Percentiles rank a stretch among this genome's conserved stretches.
Evolutionary conservation across 2,329 filamentous ascomycete species (phyloP).

Genomic region (Fusarium brevicatenulatum): DNA sequence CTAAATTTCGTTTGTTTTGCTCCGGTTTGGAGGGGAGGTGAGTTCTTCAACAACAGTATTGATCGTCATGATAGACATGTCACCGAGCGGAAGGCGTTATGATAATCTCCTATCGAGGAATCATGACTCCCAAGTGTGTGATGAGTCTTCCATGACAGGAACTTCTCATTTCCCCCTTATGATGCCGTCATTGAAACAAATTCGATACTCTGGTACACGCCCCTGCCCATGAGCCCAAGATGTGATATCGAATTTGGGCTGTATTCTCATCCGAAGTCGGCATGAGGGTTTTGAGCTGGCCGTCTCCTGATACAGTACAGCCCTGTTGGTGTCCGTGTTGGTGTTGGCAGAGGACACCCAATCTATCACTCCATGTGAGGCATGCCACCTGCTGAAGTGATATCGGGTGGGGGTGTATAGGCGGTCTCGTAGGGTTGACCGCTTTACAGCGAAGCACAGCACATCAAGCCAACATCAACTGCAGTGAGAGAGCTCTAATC

Average conservation of each 20-base stretch:
- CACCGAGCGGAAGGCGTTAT: slow-evolving; percentile 12
- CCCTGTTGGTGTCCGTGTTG: background rate
- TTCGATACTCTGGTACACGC: slow-evolving; percentile 3
- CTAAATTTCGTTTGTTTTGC: background rate
- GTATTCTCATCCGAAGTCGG: slow-evolving; percentile 7
- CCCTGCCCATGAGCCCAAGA: background rate
- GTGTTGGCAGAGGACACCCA: background rate
- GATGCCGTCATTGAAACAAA: slow-evolving; percentile 25
- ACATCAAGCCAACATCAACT: background rate
- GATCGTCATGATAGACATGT: slow-evolving; percentile 13
- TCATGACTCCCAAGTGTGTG: slow-evolving; percentile 10
- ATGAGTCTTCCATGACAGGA: background rate
- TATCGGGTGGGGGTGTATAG: slow-evolving; percentile 25
- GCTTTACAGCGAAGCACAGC: background rate
- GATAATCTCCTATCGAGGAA: background rate
- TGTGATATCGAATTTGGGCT: background rate
- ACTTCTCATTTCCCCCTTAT: background rate
- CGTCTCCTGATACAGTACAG: slow-evolving; percentile 20
- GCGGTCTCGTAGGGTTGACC: slow-evolving; percentile 18
- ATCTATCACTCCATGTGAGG: slow-evolving; percentile 21
- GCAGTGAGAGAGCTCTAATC: background rate
- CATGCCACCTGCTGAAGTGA: slow-evolving; percentile 23
- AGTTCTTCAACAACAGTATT: background rate
- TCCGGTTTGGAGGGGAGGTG: background rate
- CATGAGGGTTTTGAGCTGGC: background rate